Percentiles rank a stretch among this genome's conserved stretches.
Conservation (phyloP, 2,329 filamentous ascomycete species). For the Calonectria pseudoreteaudii region DNA sequence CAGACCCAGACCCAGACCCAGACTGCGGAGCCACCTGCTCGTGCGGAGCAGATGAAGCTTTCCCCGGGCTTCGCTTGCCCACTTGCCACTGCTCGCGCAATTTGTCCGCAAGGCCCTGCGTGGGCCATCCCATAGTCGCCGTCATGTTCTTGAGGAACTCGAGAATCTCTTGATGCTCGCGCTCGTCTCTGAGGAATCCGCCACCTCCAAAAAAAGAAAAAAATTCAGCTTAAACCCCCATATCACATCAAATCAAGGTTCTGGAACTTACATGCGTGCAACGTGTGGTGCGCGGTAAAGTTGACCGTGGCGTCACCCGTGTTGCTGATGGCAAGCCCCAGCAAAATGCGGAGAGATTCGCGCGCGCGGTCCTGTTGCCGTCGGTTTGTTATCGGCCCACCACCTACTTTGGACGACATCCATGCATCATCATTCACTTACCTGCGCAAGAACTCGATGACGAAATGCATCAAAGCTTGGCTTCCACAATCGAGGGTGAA, state of each 20-base stretch:
- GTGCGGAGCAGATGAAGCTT: constrained; percentile 23
- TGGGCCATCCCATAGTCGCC: constrained; percentile 31
- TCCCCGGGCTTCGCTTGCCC: constrained; percentile 18
- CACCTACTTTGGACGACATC: too few species aligned
- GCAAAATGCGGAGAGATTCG: constrained; percentile 36
- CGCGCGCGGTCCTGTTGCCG: constrained; percentile 33
- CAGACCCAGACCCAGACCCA: constrained; percentile 12
- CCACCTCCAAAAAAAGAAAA: constrained; percentile 22
- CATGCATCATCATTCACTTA: neutral
- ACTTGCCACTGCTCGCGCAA: constrained; percentile 28
- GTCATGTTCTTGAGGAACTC: constrained; percentile 30
- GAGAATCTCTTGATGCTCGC: constrained; percentile 26
- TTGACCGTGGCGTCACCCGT: constrained; percentile 36
- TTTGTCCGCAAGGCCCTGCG: constrained; percentile 22
- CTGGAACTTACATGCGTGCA: constrained; percentile 40
- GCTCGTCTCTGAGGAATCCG: constrained; percentile 25
- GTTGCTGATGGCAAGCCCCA: constrained; percentile 44
- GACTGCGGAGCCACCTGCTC: constrained; percentile 13
- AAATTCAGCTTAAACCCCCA: neutral
- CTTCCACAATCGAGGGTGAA: constrained; percentile 48
- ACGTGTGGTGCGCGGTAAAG: constrained; percentile 43
- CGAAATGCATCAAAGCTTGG: constrained; percentile 40
- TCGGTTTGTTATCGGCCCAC: neutral
- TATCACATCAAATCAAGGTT: neutral
- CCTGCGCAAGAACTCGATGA: constrained; percentile 32